A percentile compares a stretch with the other conserved stretches of the same genome.
Conservation (phyloP, 345 rosid genomes). For the Hibiscus syriacus region DNA sequence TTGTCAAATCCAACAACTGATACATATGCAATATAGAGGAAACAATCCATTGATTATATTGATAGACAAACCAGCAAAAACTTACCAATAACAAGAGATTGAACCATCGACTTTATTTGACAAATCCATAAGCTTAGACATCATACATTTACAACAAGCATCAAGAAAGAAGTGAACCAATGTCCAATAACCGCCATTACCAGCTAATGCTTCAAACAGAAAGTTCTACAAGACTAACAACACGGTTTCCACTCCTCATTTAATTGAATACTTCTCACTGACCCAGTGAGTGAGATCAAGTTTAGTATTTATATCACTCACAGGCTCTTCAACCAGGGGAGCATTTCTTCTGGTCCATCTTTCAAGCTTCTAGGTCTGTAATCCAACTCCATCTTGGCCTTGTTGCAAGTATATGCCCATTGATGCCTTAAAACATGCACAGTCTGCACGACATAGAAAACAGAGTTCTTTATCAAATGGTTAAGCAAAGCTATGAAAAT, state of each 20-base stretch:
- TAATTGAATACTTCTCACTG: neutral
- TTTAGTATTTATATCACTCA: constrained; percentile 42
- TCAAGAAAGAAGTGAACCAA: neutral
- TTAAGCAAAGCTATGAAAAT: neutral
- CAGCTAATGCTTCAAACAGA: neutral
- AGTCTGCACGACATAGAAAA: constrained; percentile 39
- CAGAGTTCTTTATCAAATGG: neutral
- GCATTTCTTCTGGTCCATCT: constrained; percentile 70
- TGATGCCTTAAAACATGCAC: constrained; percentile 65
- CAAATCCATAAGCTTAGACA: no score
- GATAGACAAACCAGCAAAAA: no score
- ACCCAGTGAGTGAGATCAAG: neutral
- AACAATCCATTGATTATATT: no score
- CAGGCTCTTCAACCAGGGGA: constrained; percentile 74
- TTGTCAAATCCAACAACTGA: constrained; percentile 31
- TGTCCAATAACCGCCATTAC: neutral
- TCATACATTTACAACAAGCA: neutral
- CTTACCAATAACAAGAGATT: no score
- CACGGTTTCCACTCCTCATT: neutral
- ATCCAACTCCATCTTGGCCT: constrained; percentile 71
- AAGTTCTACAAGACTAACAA: neutral
- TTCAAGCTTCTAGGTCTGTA: constrained; percentile 72
- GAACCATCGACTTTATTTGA: no score
- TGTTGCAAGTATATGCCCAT: constrained; percentile 83
- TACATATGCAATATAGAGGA: no score